These are phyloP conservation scores for Exophiala sp. DNA, from an alignment of 2,329 filamentous ascomycete species.

Conservation along the genomic window DNA sequence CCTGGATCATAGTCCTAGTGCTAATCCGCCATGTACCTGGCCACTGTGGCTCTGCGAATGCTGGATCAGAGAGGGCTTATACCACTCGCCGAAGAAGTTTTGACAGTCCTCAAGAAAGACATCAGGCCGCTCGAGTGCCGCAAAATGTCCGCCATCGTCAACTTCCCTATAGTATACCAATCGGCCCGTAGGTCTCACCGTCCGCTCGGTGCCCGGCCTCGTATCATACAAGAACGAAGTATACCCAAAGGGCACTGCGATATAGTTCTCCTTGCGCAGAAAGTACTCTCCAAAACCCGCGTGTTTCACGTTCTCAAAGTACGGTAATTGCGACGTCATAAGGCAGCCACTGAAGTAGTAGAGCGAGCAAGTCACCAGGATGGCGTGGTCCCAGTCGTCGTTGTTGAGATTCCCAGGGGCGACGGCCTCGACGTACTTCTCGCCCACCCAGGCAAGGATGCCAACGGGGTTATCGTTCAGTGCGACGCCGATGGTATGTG, in stretches of 20 bases:
- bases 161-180: slow-evolving; percentile 35
- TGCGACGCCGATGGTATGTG: slow-evolving; percentile 67
- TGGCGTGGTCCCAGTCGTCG: slow-evolving; percentile 12
- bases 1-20: background rate
- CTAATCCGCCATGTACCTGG: background rate
- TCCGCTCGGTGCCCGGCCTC: slow-evolving; percentile 36
- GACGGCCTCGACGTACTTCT: slow-evolving; percentile 50
- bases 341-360: slow-evolving; percentile 20
- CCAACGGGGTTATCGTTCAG: slow-evolving; percentile 68
- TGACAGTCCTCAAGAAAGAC: slow-evolving; percentile 22
- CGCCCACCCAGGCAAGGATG: slow-evolving; percentile 73
- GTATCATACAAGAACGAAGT: slow-evolving; percentile 45
- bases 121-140: slow-evolving; percentile 32
- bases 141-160: slow-evolving; percentile 39
- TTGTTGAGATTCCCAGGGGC: slow-evolving; percentile 7
- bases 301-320: slow-evolving; percentile 18
- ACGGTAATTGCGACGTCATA: slow-evolving; percentile 12
- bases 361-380: slow-evolving; percentile 16
- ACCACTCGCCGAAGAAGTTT: slow-evolving; percentile 13
- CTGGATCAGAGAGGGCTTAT: background rate
- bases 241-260: slow-evolving; percentile 43
- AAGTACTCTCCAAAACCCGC: slow-evolving; percentile 13
- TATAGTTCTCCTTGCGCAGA: slow-evolving; percentile 16
- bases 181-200: slow-evolving; percentile 37
- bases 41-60: background rate